Conservation (phyloP, 163 green algal genomes). For the Chloromonas sp. region DNA sequence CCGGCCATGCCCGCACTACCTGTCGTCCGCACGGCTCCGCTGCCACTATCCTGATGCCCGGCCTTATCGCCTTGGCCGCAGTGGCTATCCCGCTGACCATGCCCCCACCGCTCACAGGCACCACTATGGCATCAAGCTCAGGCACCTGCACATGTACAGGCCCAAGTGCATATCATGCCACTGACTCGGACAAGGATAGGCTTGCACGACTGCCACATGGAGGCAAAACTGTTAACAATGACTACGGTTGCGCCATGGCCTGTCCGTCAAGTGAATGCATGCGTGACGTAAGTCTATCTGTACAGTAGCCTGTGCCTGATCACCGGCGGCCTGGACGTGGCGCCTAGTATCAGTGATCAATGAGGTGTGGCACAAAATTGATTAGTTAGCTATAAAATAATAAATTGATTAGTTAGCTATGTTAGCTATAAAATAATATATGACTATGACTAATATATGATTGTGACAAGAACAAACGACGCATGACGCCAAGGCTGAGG, state of each 20-base stretch:
- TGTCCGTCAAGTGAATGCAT: background rate
- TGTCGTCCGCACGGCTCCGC: constrained; percentile 66
- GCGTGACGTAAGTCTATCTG: no score
- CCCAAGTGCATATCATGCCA: background rate
- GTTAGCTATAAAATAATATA: no score
- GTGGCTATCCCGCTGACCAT: constrained; percentile 72
- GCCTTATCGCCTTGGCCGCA: constrained; percentile 53
- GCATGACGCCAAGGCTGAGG: background rate
- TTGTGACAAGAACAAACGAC: background rate
- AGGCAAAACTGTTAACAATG: background rate
- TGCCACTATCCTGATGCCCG: constrained; percentile 52
- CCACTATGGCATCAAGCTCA: constrained; percentile 59
- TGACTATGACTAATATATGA: background rate
- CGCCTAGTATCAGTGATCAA: no score
- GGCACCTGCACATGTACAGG: constrained; percentile 37
- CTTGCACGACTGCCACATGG: background rate
- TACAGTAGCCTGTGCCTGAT: no score
- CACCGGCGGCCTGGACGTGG: no score
- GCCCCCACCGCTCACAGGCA: constrained; percentile 71
- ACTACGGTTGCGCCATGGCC: background rate
- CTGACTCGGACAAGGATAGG: background rate
- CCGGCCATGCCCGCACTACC: background rate
- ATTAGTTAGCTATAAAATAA: no score
- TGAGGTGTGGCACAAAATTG: no score
- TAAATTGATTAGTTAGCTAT: no score